phyloP scores from a whole-genome alignment of 1,139 yeast genomes.

The Suhomyces guaymorum region DNA sequence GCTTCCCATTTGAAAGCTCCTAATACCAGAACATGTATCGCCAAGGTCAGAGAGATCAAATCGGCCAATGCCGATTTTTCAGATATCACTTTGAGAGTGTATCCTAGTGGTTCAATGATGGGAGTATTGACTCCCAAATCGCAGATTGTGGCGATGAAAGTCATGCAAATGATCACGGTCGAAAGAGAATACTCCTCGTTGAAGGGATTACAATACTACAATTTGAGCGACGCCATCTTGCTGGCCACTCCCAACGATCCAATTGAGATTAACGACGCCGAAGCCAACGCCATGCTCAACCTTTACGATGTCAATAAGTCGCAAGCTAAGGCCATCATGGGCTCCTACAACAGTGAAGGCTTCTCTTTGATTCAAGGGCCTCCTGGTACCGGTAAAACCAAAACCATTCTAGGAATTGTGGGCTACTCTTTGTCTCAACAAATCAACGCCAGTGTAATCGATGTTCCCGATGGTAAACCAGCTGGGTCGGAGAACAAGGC shows the following conservation, averaged over 20 bases:
- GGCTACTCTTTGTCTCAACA: conserved; percentile 63
- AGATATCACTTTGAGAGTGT: conserved; percentile 75
- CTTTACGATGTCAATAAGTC: conserved; percentile 73
- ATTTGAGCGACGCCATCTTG: conserved; percentile 63
- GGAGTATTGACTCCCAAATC: conserved; percentile 64
- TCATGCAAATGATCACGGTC: conserved; percentile 84
- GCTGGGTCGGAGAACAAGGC: conserved; percentile 19
- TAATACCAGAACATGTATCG: conserved; percentile 57
- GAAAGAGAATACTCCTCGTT: conserved; percentile 91
- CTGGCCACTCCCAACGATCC: conserved; percentile 61
- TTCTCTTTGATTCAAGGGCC: conserved; percentile 96
- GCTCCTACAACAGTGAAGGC: conserved; percentile 67
- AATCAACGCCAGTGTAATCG: conserved; percentile 30
- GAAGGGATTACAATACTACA: conserved; percentile 79
- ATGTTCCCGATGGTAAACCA: conserved; percentile 25
- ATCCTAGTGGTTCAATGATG: conserved; percentile 50
- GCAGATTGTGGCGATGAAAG: conserved; percentile 64
- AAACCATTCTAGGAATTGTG: conserved; percentile 88
- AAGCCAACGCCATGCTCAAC: conserved; percentile 40
- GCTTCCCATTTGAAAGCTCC: conserved; percentile 30
- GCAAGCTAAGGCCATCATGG: conserved; percentile 85
- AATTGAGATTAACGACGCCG: conserved; percentile 31
- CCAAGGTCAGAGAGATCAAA: conserved; percentile 74
- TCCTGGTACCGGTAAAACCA: conserved; percentile 98
- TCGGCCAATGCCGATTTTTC: conserved; percentile 61